Evolutionary conservation across 345 rosid species (phyloP), one percentile per base, ranked within the genome.

Genomic region (Acer negundo): DNA sequence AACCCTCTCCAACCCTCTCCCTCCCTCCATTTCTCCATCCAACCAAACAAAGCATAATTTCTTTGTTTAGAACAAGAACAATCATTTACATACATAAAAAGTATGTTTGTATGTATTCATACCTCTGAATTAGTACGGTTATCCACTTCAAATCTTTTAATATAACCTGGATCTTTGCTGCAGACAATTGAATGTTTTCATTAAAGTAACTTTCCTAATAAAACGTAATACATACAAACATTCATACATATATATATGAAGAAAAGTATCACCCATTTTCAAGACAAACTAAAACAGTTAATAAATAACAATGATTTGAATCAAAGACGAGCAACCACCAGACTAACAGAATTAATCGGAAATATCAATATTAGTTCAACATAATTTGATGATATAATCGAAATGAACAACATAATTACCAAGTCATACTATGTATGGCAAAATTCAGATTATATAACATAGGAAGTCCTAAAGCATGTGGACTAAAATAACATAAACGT

Each of bases 161-260:
- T 81, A 77, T 78, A 94, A 62, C 98, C 98, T 3, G 99, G 98
- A 84, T 96, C 97, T 85, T 87, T 90, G 51, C 98, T 92, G 95
- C 86, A 94, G 62, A 62, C 59, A 82, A 76, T 55, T 67, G 38
- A 28, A 67, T 77, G 55, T 72, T 68, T 69, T 19, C 38, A 78
- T 74, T 55, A 77, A 31, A 46, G 35, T 61, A 73, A 46, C 13
- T 69, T 56, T 19, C 4, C 59, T 44, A 67, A 15, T 24, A 38
- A 17, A 12, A 38, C 63, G 58, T 17, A 16, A 49, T 62, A 51
- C 22, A 75, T 22, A 78, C 17, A 74, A 61, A 62, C 17, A 38
- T 51, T 9, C 13, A 46, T 46, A 42, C 8, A 46, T 10, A 10
- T 9, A 46, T 10, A 11, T 0, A 7, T 31, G 61, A 73, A 78